phyloP scores from a whole-genome alignment of 768 basidiomycete genomes.

The Amanita polypyramis region DNA sequence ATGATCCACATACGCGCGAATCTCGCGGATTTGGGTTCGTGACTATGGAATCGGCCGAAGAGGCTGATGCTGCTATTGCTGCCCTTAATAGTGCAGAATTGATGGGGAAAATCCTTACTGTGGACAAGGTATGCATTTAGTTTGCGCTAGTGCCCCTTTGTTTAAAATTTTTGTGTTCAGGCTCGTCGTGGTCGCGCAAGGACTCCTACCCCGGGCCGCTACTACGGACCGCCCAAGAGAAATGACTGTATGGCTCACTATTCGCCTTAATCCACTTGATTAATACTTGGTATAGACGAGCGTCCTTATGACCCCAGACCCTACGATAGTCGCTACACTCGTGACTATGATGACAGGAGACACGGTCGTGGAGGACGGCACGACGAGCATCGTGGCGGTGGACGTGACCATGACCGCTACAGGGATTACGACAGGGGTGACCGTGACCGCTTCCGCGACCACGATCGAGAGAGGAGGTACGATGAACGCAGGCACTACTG shows the following conservation, averaged over 20 bases:
- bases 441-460: slow-evolving; percentile 19
- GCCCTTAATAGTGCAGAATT: slow-evolving; percentile 77
- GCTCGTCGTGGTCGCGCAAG: slow-evolving; percentile 85
- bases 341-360: slow-evolving; percentile 51
- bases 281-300: slow-evolving; percentile 39
- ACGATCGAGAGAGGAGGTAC: slow-evolving; percentile 19
- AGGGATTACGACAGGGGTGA: slow-evolving; percentile 8
- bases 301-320: slow-evolving; percentile 89
- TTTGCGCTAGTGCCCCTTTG: neutral
- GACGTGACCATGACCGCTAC: slow-evolving; percentile 16
- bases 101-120: slow-evolving; percentile 77
- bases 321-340: slow-evolving; percentile 79
- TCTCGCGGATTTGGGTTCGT: slow-evolving; percentile 79
- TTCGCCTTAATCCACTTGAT: slow-evolving; percentile 4
- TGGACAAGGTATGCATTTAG: slow-evolving; percentile 62
- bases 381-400: slow-evolving; percentile 29
- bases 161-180: slow-evolving; percentile 23
- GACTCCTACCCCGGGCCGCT: slow-evolving; percentile 89
- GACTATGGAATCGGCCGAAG: slow-evolving; percentile 57
- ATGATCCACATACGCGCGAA: slow-evolving; percentile 60
- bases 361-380: slow-evolving; percentile 35
- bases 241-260: slow-evolving; percentile 38
- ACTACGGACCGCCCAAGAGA: slow-evolving; percentile 89
- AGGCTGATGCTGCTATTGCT: slow-evolving; percentile 86
- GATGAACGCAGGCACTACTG: slow-evolving; percentile 24